Percentiles rank a stretch among this genome's conserved stretches.
These are phyloP conservation scores for Sicyos baderoa DNA, from an alignment of 306 rosid genomes.

Conservation along the genomic window DNA sequence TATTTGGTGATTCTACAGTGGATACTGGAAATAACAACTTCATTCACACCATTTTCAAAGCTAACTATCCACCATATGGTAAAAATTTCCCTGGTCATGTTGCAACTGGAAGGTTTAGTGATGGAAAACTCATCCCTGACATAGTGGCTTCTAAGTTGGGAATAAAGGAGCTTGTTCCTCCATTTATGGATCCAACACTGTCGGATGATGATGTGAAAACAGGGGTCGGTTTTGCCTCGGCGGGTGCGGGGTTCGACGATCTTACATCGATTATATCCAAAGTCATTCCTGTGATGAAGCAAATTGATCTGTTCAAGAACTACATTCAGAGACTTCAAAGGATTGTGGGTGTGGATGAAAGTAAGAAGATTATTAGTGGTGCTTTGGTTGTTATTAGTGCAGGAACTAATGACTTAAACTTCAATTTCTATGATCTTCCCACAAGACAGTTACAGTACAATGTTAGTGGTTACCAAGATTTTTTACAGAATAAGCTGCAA, in stretches of 20 bases:
- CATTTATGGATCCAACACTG: slow-evolving; percentile 39
- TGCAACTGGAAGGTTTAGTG: slow-evolving; percentile 52
- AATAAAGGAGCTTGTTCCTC: slow-evolving; percentile 51
- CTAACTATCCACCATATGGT: slow-evolving; percentile 51
- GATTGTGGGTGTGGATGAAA: slow-evolving; percentile 37
- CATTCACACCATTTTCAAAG: slow-evolving; percentile 32
- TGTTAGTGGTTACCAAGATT: slow-evolving; percentile 46
- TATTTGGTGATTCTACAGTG: too few species aligned
- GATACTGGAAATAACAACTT: slow-evolving; percentile 61
- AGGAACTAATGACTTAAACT: slow-evolving; percentile 50
- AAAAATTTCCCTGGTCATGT: slow-evolving; percentile 43
- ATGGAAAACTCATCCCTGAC: slow-evolving; percentile 55
- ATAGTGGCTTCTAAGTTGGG: slow-evolving; percentile 36
- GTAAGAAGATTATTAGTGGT: slow-evolving; percentile 23
- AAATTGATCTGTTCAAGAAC: slow-evolving; percentile 36
- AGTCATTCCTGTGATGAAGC: slow-evolving; percentile 38
- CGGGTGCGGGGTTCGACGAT: slow-evolving; percentile 45
- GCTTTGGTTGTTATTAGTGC: slow-evolving; percentile 49
- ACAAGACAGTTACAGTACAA: slow-evolving; percentile 33
- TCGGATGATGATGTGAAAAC: slow-evolving; percentile 38
- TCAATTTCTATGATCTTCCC: slow-evolving; percentile 44
- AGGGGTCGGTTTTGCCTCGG: slow-evolving; percentile 60
- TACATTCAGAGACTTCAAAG: slow-evolving; percentile 33
- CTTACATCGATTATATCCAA: slow-evolving; percentile 24
- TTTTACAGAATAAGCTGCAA: slow-evolving; percentile 34